Evolutionary conservation across 495 filamentous ascomycete species (phyloP).

Genomic region (Aspergillus kassunensis): DNA sequence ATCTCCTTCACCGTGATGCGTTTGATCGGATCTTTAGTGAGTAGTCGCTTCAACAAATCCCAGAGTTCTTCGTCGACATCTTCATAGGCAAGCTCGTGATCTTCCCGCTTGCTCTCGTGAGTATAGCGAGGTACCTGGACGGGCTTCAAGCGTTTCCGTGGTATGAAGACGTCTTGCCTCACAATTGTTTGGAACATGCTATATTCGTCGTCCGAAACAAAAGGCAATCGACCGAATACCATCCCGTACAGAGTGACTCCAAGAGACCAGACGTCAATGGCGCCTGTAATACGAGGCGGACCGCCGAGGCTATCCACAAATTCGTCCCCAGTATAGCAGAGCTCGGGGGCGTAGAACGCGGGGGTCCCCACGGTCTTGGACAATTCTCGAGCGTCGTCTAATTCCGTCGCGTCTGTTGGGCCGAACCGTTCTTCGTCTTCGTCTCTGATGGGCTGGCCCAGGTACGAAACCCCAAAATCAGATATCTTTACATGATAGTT

Average conservation of each 20-base stretch:
- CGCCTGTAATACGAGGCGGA: constrained; percentile 54
- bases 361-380: constrained; percentile 98
- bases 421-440: constrained; percentile 73
- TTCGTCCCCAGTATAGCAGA: constrained; percentile 72
- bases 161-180: constrained; percentile 85
- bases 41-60: constrained; percentile 75
- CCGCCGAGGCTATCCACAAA: constrained; percentile 44
- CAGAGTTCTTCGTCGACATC: constrained; percentile 76
- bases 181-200: constrained; percentile 86
- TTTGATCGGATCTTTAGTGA: constrained; percentile 83
- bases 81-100: constrained; percentile 77
- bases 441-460: constrained; percentile 77
- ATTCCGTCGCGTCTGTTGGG: constrained; percentile 77
- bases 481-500: constrained; percentile 93
- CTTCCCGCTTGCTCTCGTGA: constrained; percentile 50
- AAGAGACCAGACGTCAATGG: constrained; percentile 96
- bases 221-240: constrained; percentile 88
- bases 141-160: constrained; percentile 70
- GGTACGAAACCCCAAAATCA: constrained; percentile 98
- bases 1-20: constrained; percentile 88
- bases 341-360: constrained; percentile 94
- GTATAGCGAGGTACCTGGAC: constrained; percentile 49
- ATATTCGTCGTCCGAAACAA: constrained; percentile 86
- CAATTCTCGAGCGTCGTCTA: constrained; percentile 88
- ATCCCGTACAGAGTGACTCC: constrained; percentile 95